Evolutionary conservation across 176 grass and related monocot genomes (phyloP).

Genomic region (Carex parvula): DNA sequence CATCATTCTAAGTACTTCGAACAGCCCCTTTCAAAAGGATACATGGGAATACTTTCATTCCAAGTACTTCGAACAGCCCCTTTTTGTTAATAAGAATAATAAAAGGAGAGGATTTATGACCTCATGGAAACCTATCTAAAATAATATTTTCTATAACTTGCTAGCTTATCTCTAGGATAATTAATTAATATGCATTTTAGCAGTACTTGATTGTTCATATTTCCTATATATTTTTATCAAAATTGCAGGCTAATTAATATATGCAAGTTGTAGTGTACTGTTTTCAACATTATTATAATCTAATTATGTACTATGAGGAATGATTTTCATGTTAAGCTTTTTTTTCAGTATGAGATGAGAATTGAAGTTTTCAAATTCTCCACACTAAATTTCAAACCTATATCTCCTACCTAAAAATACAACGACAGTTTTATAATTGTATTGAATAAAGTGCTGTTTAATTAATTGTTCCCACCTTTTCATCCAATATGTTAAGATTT

Average conservation of each 20-base stretch:
- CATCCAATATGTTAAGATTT: not conserved
- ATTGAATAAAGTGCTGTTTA: not conserved
- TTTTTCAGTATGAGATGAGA: not conserved
- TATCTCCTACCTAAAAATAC: too few species aligned
- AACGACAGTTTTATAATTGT: not conserved
- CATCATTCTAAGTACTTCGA: not conserved
- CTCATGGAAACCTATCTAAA: not conserved
- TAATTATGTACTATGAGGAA: not conserved
- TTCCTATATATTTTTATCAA: not conserved
- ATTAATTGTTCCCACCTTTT: not conserved
- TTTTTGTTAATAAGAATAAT: not conserved
- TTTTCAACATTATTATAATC: not conserved
- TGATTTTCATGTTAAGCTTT: not conserved
- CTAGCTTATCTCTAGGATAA: not conserved
- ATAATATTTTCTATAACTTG: not conserved
- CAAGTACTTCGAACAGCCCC: too few species aligned
- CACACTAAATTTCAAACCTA: too few species aligned
- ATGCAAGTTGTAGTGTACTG: not conserved
- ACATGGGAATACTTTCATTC: not conserved
- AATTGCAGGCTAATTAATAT: not conserved
- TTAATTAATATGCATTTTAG: not conserved
- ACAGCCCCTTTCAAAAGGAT: not conserved
- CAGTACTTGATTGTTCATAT: not conserved
- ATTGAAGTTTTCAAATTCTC: too few species aligned
- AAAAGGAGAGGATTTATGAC: not conserved